A percentile compares a stretch with the other conserved stretches of the same genome.
phyloP scores from a whole-genome alignment of 2,329 filamentous ascomycete species.

The Rugonectria rugulosa region DNA sequence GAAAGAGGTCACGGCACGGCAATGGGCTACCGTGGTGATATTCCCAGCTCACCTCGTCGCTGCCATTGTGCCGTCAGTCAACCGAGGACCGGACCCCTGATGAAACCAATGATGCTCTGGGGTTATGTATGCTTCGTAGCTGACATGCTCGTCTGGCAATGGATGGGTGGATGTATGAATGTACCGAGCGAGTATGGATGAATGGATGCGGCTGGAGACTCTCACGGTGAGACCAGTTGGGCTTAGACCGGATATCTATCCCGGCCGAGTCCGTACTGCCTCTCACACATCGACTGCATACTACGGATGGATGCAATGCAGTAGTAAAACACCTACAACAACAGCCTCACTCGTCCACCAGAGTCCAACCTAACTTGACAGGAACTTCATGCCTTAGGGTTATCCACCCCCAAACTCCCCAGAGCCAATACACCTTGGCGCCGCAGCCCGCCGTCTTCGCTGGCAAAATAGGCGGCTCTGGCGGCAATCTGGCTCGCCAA shows the following conservation, averaged over 20 bases:
- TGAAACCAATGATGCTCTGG: too few species aligned
- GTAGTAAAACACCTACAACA: too few species aligned
- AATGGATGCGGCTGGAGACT: constrained; percentile 15
- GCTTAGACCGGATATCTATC: constrained; percentile 32
- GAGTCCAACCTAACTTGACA: too few species aligned
- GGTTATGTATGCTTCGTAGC: too few species aligned
- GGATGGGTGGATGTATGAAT: constrained; percentile 12
- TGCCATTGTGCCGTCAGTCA: background rate
- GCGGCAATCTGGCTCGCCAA: constrained; percentile 31
- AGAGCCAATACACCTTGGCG: too few species aligned
- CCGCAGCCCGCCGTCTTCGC: too few species aligned
- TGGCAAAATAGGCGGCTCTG: constrained; percentile 39
- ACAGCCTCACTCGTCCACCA: too few species aligned
- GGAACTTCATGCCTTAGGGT: too few species aligned
- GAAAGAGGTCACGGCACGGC: constrained; percentile 7
- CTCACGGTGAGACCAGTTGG: constrained; percentile 39
- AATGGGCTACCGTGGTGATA: constrained; percentile 15
- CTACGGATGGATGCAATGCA: too few species aligned
- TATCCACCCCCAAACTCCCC: background rate
- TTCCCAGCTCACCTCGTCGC: background rate
- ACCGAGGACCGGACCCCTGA: background rate
- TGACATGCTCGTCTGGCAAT: too few species aligned
- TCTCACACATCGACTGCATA: too few species aligned
- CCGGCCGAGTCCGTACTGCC: constrained; percentile 27
- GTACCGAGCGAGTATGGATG: too few species aligned